Evolutionary conservation across 257 asterid genomes (phyloP).

Genomic region (Primulina tabacum): DNA sequence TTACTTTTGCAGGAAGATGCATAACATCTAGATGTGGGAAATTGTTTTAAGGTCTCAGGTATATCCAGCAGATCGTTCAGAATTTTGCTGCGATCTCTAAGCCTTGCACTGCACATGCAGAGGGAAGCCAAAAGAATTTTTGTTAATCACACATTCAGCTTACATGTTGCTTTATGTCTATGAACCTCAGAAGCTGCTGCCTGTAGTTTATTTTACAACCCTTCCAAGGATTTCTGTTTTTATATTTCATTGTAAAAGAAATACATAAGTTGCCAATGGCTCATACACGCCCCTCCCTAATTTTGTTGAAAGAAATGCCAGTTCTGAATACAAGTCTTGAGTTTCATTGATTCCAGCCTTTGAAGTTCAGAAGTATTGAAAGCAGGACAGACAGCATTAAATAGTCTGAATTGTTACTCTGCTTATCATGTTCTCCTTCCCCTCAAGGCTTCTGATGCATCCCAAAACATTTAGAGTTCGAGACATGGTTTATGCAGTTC

Average conservation of each 20-base stretch:
- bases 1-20: conserved; percentile 36
- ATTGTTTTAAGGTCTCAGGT: neutral
- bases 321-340: neutral
- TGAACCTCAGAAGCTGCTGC: conserved; percentile 26
- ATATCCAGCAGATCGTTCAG: conserved; percentile 1
- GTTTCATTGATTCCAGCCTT: conserved; percentile 16
- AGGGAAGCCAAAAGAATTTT: conserved; percentile 25
- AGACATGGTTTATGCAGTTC: neutral
- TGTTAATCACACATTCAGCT: conserved; percentile 25
- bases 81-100: conserved; percentile 12
- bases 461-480: neutral
- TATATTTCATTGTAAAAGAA: conserved; percentile 23
- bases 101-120: conserved; percentile 14
- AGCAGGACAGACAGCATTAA: neutral
- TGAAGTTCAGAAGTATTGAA: conserved; percentile 6
- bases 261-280: conserved; percentile 16
- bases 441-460: neutral
- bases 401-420: neutral
- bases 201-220: conserved; percentile 22
- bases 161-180: conserved; percentile 15
- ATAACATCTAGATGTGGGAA: conserved; percentile 21
- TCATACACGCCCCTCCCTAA: neutral
- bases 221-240: conserved; percentile 1
- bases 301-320: conserved; percentile 8
- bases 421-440: neutral